Percentiles rank a stretch among this genome's conserved stretches.
These are phyloP conservation scores for Peronospora destructor DNA, from an alignment of 352 stramenopile species.

Conservation along the genomic window DNA sequence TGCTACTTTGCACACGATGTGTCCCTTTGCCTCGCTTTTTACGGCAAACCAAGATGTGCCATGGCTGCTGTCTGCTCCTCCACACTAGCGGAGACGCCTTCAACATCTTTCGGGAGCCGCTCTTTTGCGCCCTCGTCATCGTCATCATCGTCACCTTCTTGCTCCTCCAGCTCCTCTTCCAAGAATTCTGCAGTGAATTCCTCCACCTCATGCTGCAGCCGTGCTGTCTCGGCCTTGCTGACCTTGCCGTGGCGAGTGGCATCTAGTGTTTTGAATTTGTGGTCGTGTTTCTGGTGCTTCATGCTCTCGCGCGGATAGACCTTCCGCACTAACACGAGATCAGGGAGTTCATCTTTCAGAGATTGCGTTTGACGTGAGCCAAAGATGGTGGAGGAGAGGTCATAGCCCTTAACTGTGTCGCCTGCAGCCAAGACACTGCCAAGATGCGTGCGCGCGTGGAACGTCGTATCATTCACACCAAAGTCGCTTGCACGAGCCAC, in stretches of 20 bases:
- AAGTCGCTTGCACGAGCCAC: constrained; percentile 66
- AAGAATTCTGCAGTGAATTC: constrained; percentile 58
- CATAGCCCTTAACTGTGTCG: constrained; percentile 70
- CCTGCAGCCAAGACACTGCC: constrained; percentile 47
- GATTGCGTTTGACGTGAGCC: constrained; percentile 31
- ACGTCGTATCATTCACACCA: constrained; percentile 75
- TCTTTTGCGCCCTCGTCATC: constrained; percentile 14
- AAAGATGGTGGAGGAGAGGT: constrained; percentile 55
- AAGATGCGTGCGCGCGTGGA: constrained; percentile 57
- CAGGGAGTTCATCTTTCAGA: constrained; percentile 56
- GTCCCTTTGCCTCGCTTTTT: constrained; percentile 2
- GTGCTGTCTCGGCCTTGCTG: constrained; percentile 45
- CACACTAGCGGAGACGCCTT: constrained; percentile 12
- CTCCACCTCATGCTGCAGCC: constrained; percentile 52
- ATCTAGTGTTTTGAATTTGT: constrained; percentile 44
- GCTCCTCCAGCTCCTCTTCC: constrained; percentile 32
- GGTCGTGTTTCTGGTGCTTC: constrained; percentile 30
- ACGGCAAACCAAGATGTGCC: constrained; percentile 23
- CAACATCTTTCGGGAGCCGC: constrained; percentile 5
- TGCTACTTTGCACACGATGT: constrained; percentile 4
- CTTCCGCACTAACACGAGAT: constrained; percentile 74
- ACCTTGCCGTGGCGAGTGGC: constrained; percentile 33
- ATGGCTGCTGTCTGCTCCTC: constrained; percentile 27
- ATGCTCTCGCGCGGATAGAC: constrained; percentile 44
- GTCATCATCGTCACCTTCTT: constrained; percentile 23